These are phyloP conservation scores for Apium graveolens DNA, from an alignment of 129 eudicot genomes.

Conservation along the genomic window DNA sequence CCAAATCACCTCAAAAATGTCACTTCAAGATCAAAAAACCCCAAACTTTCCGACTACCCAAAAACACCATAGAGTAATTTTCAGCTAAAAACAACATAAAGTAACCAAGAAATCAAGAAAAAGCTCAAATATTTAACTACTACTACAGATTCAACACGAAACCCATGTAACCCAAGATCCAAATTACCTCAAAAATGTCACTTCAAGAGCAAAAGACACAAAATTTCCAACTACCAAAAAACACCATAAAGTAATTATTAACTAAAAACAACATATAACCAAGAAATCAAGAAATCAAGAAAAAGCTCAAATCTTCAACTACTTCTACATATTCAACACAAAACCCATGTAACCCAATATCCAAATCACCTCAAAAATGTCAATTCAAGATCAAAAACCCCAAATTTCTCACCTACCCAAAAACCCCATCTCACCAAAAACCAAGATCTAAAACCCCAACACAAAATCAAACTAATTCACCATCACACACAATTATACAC, in stretches of 20 bases:
- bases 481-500: not conserved
- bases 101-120: too few relatives aligned
- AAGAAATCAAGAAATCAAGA: not conserved
- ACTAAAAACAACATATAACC: too few relatives aligned
- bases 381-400: not conserved
- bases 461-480: constrained; percentile 5
- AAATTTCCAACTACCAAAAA: too few relatives aligned
- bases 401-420: not conserved
- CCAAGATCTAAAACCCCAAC: constrained; percentile 10
- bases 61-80: not conserved
- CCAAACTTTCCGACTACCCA: not conserved
- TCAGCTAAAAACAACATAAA: not conserved
- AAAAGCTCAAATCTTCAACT: not conserved
- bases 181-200: too few relatives aligned
- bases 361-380: constrained; percentile 1
- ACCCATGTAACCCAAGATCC: too few relatives aligned
- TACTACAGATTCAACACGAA: too few relatives aligned
- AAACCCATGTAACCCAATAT: constrained; percentile 21
- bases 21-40: not conserved
- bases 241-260: too few relatives aligned
- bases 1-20: constrained; percentile 1
- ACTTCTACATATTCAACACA: not conserved
- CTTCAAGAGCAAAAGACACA: too few relatives aligned
- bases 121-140: too few relatives aligned
- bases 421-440: not conserved